Conservation (phyloP, 192 early-diverging fungal genomes). For the Podila verticillata region DNA sequence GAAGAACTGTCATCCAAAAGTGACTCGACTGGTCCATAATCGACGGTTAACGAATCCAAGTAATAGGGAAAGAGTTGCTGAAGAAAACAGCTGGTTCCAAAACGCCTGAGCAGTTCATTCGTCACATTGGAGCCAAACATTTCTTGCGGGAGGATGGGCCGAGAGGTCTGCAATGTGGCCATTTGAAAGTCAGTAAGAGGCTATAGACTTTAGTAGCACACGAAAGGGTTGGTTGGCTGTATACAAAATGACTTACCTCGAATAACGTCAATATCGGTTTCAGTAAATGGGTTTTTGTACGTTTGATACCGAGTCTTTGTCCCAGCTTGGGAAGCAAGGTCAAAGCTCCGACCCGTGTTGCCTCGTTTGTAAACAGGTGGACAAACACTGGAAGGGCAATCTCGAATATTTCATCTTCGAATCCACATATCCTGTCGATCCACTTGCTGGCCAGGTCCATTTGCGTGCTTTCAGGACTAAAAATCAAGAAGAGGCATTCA, state of each 20-base stretch:
- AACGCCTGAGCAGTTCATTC: slow-evolving; percentile 57
- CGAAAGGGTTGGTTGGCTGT: neutral
- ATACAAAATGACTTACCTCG: slow-evolving; percentile 54
- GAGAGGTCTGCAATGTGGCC: slow-evolving; percentile 48
- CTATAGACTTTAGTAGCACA: neutral
- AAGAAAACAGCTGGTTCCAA: slow-evolving; percentile 62
- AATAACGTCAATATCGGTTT: slow-evolving; percentile 69
- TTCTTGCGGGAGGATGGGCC: slow-evolving; percentile 55
- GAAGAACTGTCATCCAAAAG: slow-evolving; percentile 27
- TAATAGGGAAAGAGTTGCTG: slow-evolving; percentile 68
- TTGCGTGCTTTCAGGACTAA: slow-evolving; percentile 24
- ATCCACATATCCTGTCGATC: slow-evolving; percentile 58
- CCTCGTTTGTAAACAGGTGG: slow-evolving; percentile 55
- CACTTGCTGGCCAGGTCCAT: slow-evolving; percentile 60
- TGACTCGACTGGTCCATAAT: slow-evolving; percentile 35
- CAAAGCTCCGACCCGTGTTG: slow-evolving; percentile 57
- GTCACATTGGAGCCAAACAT: slow-evolving; percentile 52
- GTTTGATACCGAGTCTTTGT: slow-evolving; percentile 58
- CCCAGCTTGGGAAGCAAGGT: slow-evolving; percentile 64
- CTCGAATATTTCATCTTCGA: slow-evolving; percentile 58
- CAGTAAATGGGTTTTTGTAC: slow-evolving; percentile 56
- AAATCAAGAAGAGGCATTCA: neutral
- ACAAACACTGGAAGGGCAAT: slow-evolving; percentile 65
- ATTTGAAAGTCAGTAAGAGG: slow-evolving; percentile 1
- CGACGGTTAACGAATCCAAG: slow-evolving; percentile 59